Base-by-base conservation (phyloP, 1,284 basidiomycete species). In the Xanthoconium separans region DNA sequence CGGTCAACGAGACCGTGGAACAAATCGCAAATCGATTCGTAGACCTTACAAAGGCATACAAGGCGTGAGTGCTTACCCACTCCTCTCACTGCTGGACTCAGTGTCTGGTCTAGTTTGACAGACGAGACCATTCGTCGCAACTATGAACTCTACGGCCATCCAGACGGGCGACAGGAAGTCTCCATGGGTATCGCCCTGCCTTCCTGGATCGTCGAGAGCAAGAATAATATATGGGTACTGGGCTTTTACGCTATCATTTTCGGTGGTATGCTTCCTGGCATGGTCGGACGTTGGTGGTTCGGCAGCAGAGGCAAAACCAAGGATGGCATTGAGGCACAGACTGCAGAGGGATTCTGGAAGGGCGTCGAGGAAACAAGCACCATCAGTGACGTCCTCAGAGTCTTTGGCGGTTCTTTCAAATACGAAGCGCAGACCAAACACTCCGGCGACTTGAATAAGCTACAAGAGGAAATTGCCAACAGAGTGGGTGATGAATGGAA, bases 11-110 rank as follows among this genome's bases (percentile, higher is more conserved):
- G 65, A 98, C 96, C 0, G 80, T 90, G 53, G 96, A 98, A 64
- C 81, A 86, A n/a, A 93, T 92, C 34, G 91, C 93, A 63, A 79
- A 86, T 48, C 85, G 89, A 60, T 99, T 96, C 70, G 93, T 99
- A 39, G 85, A 93, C 45, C 77, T 99, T 43, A 99, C 97, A 24
- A 99, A 99, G 73, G 97, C 97, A 1, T 99, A 99, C 78, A 99
- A 99, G 79, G 74, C 96, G 84, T 93, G 61, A 58, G 84, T 73
- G 5, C 22, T n/a, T 12, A 11, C 5, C 20, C 27, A 13, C 13
- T 16, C 11, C 4, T 27, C 6, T 3, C 20, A 15, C 9, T 16
- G 6, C n/a, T n/a, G 24, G 15, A 45, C 47, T 56, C 47, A 52
- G n/a, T 18, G 47, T 12, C 18, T 30, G 37, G 27, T 6, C 0